These are phyloP conservation scores for Candida silvicultrix DNA, from an alignment of 805 yeast species.

Conservation along the genomic window DNA sequence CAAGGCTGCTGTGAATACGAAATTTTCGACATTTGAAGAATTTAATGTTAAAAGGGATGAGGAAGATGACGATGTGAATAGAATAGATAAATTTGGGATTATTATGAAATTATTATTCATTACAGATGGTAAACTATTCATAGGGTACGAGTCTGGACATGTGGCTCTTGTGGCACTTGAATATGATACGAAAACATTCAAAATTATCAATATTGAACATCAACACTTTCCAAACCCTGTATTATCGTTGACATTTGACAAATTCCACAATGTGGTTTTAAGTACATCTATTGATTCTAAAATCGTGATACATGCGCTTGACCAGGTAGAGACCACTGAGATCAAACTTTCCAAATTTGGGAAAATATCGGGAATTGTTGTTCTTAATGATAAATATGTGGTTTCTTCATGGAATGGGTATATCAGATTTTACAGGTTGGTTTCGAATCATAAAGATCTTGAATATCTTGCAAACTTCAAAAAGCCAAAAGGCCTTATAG, in stretches of 20 bases:
- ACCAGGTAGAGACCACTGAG: neutral
- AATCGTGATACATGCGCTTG: conserved; percentile 17
- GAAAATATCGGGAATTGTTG: conserved; percentile 27
- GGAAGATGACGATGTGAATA: conserved; percentile 6
- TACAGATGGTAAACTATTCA: conserved; percentile 23
- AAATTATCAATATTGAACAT: conserved; percentile 11
- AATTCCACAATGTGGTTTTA: conserved; percentile 21
- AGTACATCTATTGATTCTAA: conserved; percentile 45
- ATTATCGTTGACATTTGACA: conserved; percentile 33
- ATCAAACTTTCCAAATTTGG: conserved; percentile 24
- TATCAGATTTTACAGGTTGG: conserved; percentile 27
- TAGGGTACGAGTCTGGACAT: conserved; percentile 78
- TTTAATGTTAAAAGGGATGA: conserved; percentile 8
- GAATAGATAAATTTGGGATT: conserved; percentile 47
- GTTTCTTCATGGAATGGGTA: conserved; percentile 49
- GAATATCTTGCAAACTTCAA: conserved; percentile 14
- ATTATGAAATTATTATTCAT: conserved; percentile 52
- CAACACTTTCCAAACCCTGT: conserved; percentile 52
- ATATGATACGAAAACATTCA: neutral
- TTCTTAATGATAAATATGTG: conserved; percentile 20
- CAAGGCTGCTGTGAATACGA: conserved; percentile 7
- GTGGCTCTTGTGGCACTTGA: conserved; percentile 28
- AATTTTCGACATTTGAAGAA: conserved; percentile 11
- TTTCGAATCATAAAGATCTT: conserved; percentile 8
- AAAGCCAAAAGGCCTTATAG: conserved; percentile 20